These are phyloP conservation scores for Brasenia schreberi DNA, from an alignment of 164 flowering plant genomes.

Conservation along the genomic window DNA sequence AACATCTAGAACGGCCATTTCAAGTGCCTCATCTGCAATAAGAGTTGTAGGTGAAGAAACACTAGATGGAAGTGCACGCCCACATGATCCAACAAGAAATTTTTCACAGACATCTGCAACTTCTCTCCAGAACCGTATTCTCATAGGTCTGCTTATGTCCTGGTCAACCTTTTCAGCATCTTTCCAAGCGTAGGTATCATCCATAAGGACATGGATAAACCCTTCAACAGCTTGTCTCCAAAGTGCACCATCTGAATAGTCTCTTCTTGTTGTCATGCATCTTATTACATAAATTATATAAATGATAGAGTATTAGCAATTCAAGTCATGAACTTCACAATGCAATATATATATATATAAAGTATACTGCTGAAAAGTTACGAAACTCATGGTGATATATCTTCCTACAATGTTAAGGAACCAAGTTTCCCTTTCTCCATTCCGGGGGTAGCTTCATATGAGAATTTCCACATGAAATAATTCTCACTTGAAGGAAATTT, in stretches of 20 bases:
- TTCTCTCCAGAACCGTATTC: constrained; percentile 87
- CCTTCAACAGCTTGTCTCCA: constrained; percentile 91
- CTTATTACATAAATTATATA: constrained; percentile 17
- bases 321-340: too few species aligned
- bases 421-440: too few species aligned
- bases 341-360: too few species aligned
- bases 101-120: constrained; percentile 84
- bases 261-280: constrained; percentile 96
- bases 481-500: too few species aligned
- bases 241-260: constrained; percentile 66
- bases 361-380: too few species aligned
- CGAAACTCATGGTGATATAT: too few species aligned
- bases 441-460: too few species aligned
- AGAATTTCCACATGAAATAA: too few species aligned
- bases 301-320: too few species aligned
- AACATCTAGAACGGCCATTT: constrained; percentile 55
- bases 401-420: too few species aligned
- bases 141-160: constrained; percentile 30
- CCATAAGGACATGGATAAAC: constrained; percentile 54
- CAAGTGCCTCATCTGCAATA: constrained; percentile 68
- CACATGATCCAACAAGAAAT: constrained; percentile 89
- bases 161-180: constrained; percentile 18
- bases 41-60: constrained; percentile 34
- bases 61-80: constrained; percentile 74
- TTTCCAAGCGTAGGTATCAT: constrained; percentile 33